Conservation (phyloP, 768 basidiomycete species). For the Boletus edulis region DNA sequence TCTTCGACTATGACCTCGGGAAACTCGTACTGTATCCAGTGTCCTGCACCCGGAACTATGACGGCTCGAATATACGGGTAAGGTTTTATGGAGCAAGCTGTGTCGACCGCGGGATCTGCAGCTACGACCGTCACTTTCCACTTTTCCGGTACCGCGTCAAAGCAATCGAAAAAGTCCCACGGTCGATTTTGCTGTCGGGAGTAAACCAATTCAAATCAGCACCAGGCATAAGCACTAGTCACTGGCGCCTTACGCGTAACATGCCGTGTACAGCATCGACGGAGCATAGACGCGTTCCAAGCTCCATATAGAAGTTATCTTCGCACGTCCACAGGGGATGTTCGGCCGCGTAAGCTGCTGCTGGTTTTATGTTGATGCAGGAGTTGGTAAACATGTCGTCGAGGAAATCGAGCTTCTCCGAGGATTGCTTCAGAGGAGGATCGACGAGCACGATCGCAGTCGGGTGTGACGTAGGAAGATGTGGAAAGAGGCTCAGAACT, state of each 20-base stretch:
- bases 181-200: conserved; percentile 9
- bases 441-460: conserved; percentile 20
- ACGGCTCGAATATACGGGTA: conserved; percentile 12
- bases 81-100: no score
- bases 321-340: conserved; percentile 17
- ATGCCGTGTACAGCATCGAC: conserved; percentile 3
- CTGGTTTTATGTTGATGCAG: not conserved
- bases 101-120: no score
- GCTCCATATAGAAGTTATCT: conserved; percentile 3
- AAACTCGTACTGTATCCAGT: conserved; percentile 28
- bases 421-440: conserved; percentile 2
- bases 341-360: not conserved
- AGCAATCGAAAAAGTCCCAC: conserved; percentile 15
- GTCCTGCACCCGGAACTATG: conserved; percentile 14
- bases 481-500: conserved; percentile 8
- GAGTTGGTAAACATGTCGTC: not conserved
- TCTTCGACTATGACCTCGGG: conserved; percentile 20
- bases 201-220: not conserved
- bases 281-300: conserved; percentile 14
- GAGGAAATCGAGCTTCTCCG: not conserved
- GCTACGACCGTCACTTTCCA: not conserved
- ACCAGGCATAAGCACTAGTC: not conserved
- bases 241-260: conserved; percentile 1
- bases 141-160: conserved; percentile 4
- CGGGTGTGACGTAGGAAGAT: conserved; percentile 5